Percentiles rank a stretch among this genome's conserved stretches.
These are phyloP conservation scores for Trichoderma arundinaceum DNA, from an alignment of 2,329 filamentous ascomycete species.

Conservation along the genomic window DNA sequence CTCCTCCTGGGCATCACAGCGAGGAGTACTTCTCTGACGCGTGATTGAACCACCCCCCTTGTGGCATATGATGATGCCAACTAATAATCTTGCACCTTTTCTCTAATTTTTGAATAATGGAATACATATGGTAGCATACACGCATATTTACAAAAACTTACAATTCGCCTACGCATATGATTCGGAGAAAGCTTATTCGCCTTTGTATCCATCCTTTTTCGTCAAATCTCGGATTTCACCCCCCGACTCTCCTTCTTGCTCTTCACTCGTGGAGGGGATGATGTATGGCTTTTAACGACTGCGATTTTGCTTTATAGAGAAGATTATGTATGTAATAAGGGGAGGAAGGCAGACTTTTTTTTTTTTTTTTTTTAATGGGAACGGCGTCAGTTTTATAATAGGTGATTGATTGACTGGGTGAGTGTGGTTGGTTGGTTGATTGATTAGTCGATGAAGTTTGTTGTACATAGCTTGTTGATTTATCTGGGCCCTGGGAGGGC, in stretches of 20 bases:
- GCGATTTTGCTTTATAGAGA: conserved; percentile 7
- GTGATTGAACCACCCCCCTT: conserved; percentile 40
- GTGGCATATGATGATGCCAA: conserved; percentile 1
- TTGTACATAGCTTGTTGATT: conserved; percentile 26
- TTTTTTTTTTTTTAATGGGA: too few relatives aligned
- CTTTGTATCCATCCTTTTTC: not conserved
- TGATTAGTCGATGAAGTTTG: conserved; percentile 8
- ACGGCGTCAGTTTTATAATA: not conserved
- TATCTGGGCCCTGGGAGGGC: conserved; percentile 12
- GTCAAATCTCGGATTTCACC: not conserved
- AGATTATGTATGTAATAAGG: not conserved
- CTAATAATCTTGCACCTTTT: conserved; percentile 14
- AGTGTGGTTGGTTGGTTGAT: not conserved
- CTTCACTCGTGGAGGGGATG: conserved; percentile 17
- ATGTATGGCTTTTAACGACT: conserved; percentile 8
- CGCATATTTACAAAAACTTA: not conserved
- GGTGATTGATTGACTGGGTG: conserved; percentile 6
- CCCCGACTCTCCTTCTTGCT: not conserved
- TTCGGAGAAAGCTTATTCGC: conserved; percentile 4
- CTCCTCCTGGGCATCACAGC: conserved; percentile 54
- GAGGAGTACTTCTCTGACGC: conserved; percentile 63
- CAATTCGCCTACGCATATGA: conserved; percentile 13
- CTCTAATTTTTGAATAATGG: conserved; percentile 20
- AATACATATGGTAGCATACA: conserved; percentile 23
- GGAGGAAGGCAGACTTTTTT: not conserved